Percentiles rank a stretch among this genome's conserved stretches.
Evolutionary conservation across 2,329 filamentous ascomycete genomes (phyloP).

Genomic region (Botrytis tulipae): DNA sequence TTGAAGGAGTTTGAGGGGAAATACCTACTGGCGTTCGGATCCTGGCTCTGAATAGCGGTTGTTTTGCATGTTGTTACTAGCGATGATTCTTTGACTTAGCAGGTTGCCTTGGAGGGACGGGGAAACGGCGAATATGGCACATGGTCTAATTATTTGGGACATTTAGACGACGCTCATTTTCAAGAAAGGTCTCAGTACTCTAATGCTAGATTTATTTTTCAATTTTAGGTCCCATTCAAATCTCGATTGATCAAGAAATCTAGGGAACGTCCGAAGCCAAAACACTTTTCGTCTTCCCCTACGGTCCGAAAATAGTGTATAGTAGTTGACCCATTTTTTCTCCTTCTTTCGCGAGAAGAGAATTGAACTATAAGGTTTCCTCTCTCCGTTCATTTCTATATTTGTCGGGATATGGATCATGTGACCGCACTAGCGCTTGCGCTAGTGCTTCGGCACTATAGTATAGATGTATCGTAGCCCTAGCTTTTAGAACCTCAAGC

Average conservation of each 20-base stretch:
- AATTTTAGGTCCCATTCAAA: not conserved
- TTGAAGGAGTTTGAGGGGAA: not conserved
- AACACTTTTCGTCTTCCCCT: not conserved
- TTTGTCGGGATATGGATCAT: too few species aligned
- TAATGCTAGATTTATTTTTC: not conserved
- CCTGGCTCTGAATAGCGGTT: not conserved
- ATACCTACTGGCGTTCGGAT: not conserved
- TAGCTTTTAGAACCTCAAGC: too few species aligned
- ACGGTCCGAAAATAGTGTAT: not conserved
- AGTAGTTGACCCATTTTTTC: not conserved
- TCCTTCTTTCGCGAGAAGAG: not conserved
- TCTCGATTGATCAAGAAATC: not conserved
- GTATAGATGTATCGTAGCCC: too few species aligned
- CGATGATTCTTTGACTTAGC: not conserved
- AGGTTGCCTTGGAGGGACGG: not conserved
- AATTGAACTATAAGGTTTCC: not conserved
- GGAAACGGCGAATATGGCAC: too few species aligned
- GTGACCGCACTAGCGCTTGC: too few species aligned
- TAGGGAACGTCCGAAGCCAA: not conserved
- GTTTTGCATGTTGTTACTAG: not conserved
- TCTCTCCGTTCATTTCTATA: not conserved
- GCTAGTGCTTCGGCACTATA: too few species aligned
- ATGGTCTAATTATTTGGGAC: not conserved
- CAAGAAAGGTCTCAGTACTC: not conserved
- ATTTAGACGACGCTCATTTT: not conserved